These are phyloP conservation scores for Chlorociboria aeruginascens DNA, from an alignment of 495 filamentous ascomycete species.

Conservation along the genomic window DNA sequence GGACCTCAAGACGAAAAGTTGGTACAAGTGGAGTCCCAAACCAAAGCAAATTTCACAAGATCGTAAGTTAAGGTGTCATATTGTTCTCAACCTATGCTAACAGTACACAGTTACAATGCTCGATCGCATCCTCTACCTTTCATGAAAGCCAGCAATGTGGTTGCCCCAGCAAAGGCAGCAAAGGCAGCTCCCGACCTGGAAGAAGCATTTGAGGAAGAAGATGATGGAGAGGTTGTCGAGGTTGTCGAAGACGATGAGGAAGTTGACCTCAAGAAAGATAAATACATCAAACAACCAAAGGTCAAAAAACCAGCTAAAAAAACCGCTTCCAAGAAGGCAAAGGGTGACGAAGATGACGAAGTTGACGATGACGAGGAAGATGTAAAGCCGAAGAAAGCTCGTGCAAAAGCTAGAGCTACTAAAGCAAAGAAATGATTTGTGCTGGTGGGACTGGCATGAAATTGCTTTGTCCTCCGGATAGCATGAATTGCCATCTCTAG, in stretches of 20 bases:
- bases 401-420: conserved; percentile 30
- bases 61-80: conserved; percentile 35
- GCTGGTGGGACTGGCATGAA: neutral
- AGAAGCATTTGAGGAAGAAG: conserved; percentile 88
- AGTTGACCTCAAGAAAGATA: conserved; percentile 80
- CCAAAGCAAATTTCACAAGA: conserved; percentile 82
- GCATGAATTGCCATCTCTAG: too few relatives aligned
- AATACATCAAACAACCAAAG: conserved; percentile 89
- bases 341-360: conserved; percentile 18
- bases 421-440: conserved; percentile 25
- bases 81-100: conserved; percentile 7
- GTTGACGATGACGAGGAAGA: conserved; percentile 31
- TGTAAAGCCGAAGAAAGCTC: conserved; percentile 42
- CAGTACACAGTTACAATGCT: conserved; percentile 59
- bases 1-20: conserved; percentile 64
- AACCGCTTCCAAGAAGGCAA: conserved; percentile 34
- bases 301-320: conserved; percentile 31
- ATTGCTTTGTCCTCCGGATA: too few relatives aligned
- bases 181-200: conserved; percentile 89
- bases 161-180: conserved; percentile 52
- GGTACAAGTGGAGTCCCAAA: conserved; percentile 69
- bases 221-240: conserved; percentile 50
- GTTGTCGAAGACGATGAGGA: conserved; percentile 50
- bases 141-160: conserved; percentile 77
- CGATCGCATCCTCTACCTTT: conserved; percentile 86